A percentile compares a stretch with the other conserved stretches of the same genome.
These are phyloP conservation scores for Rhizodiscina lignyota DNA, from an alignment of 495 filamentous ascomycete species.

Conservation along the genomic window DNA sequence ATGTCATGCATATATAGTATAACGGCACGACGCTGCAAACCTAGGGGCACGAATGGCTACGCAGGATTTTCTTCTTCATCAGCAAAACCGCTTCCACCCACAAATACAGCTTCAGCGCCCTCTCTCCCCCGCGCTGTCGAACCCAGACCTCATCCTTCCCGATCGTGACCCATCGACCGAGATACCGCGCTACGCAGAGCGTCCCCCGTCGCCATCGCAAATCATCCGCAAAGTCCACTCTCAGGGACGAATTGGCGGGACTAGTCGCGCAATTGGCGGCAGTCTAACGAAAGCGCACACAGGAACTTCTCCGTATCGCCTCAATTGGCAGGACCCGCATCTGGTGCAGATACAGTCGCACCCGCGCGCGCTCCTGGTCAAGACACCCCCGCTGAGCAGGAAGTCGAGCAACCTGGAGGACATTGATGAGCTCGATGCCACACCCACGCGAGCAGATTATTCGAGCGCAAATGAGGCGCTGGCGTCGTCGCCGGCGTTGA, in stretches of 20 bases:
- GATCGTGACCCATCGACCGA: conserved; percentile 17
- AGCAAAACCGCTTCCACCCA: too few species aligned
- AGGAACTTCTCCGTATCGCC: too few species aligned
- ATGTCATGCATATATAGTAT: too few species aligned
- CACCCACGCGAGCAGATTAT: not conserved
- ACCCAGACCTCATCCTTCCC: conserved; percentile 87
- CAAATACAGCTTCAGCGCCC: too few species aligned
- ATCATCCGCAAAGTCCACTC: not conserved
- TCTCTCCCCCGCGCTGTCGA: conserved; percentile 61
- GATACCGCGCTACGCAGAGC: conserved; percentile 6
- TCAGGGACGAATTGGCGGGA: not conserved
- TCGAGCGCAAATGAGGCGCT: not conserved
- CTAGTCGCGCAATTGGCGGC: too few species aligned
- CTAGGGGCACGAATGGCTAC: too few species aligned
- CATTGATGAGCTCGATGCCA: not conserved
- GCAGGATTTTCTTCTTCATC: too few species aligned
- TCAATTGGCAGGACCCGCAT: too few species aligned
- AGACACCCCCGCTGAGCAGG: not conserved
- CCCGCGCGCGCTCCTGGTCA: not conserved
- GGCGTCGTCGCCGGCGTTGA: not conserved
- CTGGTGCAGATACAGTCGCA: too few species aligned
- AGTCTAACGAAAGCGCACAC: not conserved
- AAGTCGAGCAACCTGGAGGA: not conserved
- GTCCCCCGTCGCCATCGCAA: conserved; percentile 1
- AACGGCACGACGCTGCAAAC: too few species aligned